Conservation (phyloP, 2,329 filamentous ascomycete species). For the Pestalotiopsis sp. region DNA sequence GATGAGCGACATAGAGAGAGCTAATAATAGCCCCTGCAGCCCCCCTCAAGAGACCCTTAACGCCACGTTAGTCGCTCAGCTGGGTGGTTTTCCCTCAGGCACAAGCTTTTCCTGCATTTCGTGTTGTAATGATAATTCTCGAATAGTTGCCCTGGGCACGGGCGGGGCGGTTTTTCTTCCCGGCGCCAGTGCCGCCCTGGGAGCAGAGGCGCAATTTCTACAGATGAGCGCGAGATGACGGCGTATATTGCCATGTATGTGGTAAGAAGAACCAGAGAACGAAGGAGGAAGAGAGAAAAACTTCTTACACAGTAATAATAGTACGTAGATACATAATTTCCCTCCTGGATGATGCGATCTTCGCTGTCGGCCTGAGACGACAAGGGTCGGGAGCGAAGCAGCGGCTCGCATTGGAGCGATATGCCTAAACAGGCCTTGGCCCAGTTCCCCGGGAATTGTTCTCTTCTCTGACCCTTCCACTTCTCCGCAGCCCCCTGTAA, state of each 20-base stretch:
- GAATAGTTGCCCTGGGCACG: background rate
- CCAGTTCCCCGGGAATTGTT: slow-evolving; percentile 4
- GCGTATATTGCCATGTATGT: background rate
- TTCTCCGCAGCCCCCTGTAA: background rate
- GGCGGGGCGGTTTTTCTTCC: too few species aligned
- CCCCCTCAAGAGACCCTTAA: background rate
- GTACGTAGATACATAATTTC: background rate
- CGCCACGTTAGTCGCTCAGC: slow-evolving; percentile 1
- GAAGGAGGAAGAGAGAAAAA: background rate
- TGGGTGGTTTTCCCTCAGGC: background rate
- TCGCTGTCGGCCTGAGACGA: background rate
- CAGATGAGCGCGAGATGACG: background rate
- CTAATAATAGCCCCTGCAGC: slow-evolving; percentile 5
- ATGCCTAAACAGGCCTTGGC: slow-evolving; percentile 2
- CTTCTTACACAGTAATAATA: background rate
- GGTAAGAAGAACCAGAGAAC: too few species aligned
- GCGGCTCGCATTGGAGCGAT: background rate
- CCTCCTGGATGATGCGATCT: background rate
- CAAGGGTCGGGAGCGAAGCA: background rate
- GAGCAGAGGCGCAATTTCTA: background rate
- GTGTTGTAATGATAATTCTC: background rate
- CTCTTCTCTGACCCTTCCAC: background rate
- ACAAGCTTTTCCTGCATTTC: background rate
- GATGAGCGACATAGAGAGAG: background rate
- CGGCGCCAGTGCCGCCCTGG: background rate